Base-by-base conservation (phyloP, 1,284 basidiomycete species). In the Trametes sp. region DNA sequence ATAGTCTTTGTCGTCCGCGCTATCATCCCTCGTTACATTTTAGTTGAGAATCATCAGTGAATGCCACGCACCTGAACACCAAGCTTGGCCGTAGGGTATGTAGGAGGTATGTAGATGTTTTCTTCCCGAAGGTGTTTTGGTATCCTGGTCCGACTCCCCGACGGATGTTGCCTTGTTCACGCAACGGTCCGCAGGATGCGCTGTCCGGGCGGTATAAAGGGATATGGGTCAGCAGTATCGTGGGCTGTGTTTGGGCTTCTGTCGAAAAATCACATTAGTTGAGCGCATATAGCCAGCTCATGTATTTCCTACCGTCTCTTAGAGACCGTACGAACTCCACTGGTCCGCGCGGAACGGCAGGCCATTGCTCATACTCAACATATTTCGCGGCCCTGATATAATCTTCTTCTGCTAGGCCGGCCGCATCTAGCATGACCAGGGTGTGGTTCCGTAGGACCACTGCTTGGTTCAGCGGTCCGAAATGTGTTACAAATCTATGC, bases 1-100 rank as follows among this genome's bases (percentile, higher is more conserved):
- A 66, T 94, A 94, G 73, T 96, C 94, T 67, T 93, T 92, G 76
- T 96, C 92, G 74, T 96, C 94, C 11, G 91, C 95, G 68, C 93
- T 94, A 70, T 59, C 46, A 21, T 21, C 16, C 41, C 19, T 42
- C 10, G 62, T 61, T 16, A 57, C 19, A 31, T 13, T 13, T 3
- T n/a, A 1, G n/a, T 36, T 21, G 23, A 23, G 8, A 23, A 36
- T 16, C 21, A 42, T 8, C 38, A n/a, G 13, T 45, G 4, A 45
- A 48, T 14, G 14, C 66, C 35, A 41, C 84, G 65, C 67, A 92
- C 91, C 89, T 93, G 74, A 92, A 92, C 5, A 96, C 81, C 0
- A 89, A 70, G 14, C 78, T 75, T 14, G 95, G 94, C 33, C 84
- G 80, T 19, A 95, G 73, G 28, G 77, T 82, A 29, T 88, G 80